Evolutionary conservation across 495 filamentous ascomycete species (phyloP), one percentile per base, ranked within the genome.

Genomic region (Penicillium cinerascens): DNA sequence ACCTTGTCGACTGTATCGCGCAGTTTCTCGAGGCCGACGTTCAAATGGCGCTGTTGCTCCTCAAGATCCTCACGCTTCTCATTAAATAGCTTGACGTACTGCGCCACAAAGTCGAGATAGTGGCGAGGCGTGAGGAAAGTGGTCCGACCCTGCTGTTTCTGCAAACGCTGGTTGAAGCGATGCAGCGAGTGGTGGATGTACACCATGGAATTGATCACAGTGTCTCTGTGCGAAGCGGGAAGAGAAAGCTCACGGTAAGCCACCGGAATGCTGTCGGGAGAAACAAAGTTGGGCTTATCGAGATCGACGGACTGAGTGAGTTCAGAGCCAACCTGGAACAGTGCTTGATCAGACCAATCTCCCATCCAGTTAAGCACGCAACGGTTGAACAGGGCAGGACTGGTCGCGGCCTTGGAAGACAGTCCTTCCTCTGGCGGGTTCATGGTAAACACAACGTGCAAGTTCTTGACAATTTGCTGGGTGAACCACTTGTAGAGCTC

Each of bases 401-500:
- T 95, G 13, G 95, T 99, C 16, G 93, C 93, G 46, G 93, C 95
- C 72, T 95, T 97, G 6, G 91, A 96, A 10, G 88, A 91, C 38
- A 99, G 72, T 1, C 92, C 93, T 54, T 92, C 95, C 66, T 96
- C 88, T 4, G 93, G 93, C n/a, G 93, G 93, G 69, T 99, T 99
- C 93, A 99, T 99, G 2, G 93, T 99, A 64, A 99, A 97, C 35
- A 99, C 93, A 49, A 99, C 95, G 64, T 99, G 93, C 37, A 99
- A 72, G 64, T 99, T 99, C 80, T 95, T 96, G 67, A 97, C 87
- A 56, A 99, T 97, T 71, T 99, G 93, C 52, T 95, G 88, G 0
- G 95, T 99, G 74, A 99, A 99, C 93, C 93, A 99, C 71, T 96
- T 97, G 78, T 99, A 97, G 2, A 97, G 78, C 73, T 99, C 93